Conservation (phyloP, 768 basidiomycete genomes). For the Crepidotus variabilis region DNA sequence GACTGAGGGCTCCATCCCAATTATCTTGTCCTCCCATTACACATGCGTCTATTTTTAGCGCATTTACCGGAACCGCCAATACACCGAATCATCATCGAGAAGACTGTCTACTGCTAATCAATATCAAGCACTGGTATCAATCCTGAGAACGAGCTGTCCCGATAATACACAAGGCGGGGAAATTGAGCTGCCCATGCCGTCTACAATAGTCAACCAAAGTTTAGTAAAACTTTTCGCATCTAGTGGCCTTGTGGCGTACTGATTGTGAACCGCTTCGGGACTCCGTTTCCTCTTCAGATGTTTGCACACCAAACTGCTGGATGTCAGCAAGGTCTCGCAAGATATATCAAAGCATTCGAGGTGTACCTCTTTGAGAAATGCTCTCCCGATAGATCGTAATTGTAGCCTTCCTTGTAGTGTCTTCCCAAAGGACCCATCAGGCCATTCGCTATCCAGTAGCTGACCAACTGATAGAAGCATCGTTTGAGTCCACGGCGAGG, state of each 20-base stretch:
- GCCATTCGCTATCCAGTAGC: constrained; percentile 16
- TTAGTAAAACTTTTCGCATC: not conserved
- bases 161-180: not conserved
- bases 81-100: not conserved
- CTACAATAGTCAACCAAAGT: not conserved
- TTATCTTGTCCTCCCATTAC: not conserved
- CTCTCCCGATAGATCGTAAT: constrained; percentile 18
- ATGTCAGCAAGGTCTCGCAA: not conserved
- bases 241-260: not conserved
- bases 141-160: not conserved
- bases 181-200: not conserved
- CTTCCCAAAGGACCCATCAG: constrained; percentile 17
- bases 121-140: not conserved
- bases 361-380: constrained; percentile 17
- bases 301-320: too few relatives aligned
- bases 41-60: not conserved
- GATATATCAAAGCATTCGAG: not conserved
- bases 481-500: constrained; percentile 50
- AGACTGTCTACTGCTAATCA: not conserved
- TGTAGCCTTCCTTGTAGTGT: constrained; percentile 25
- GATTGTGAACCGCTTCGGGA: not conserved
- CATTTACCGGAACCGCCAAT: not conserved
- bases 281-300: not conserved
- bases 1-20: not conserved
- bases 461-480: constrained; percentile 36